Evolutionary conservation across 2,329 filamentous ascomycete species (phyloP), one percentile per base, ranked within the genome.

Genomic region (Aureobasidium sp.): DNA sequence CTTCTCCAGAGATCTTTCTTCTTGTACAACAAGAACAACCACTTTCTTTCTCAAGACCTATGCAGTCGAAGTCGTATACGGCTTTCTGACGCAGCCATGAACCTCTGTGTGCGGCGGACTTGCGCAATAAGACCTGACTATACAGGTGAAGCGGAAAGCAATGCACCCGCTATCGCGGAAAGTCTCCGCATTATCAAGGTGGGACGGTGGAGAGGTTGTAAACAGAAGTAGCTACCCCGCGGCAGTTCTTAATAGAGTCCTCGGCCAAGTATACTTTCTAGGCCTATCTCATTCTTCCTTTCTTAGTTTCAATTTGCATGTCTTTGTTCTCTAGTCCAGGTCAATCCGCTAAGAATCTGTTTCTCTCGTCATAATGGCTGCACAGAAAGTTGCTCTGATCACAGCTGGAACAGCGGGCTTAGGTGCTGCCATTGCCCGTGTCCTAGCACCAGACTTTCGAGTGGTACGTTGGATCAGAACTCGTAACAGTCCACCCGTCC

Each of bases 351-450:
- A 34, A 32, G 27, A 21, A 32, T 7, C 11, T 1, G 16, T 8
- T 7, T 49, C 29, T 49, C 1, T 21, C 10, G 21, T 21, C 21
- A 21, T 21, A 25, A 65, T 65, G 64, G 62, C 64, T 50, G 61
- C 60, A 44, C 64, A 65, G 44, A 65, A 65, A 47, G 64, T 65
- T 32, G 64, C 64, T 25, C 48, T 65, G 10, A 77, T 80, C 53
- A 79, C 78, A 2, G 78, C 77, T 32, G 77, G 77, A 60, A 77
- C 77, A n/a, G 78, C 78, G 13, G 77, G 77, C 13, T 67, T 80
- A 3, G 78, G 78, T n/a, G 77, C 77, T 16, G 75, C 77, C 64
- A 75, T 79, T 41, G 77, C 77, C 34, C 74, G 77, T 21, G 72
- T 71, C 1, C 73, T 79, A 27, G 77, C 78, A 32, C 75, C 76